These are phyloP conservation scores for Candida berthetii DNA, from an alignment of 805 yeast species.

Conservation along the genomic window DNA sequence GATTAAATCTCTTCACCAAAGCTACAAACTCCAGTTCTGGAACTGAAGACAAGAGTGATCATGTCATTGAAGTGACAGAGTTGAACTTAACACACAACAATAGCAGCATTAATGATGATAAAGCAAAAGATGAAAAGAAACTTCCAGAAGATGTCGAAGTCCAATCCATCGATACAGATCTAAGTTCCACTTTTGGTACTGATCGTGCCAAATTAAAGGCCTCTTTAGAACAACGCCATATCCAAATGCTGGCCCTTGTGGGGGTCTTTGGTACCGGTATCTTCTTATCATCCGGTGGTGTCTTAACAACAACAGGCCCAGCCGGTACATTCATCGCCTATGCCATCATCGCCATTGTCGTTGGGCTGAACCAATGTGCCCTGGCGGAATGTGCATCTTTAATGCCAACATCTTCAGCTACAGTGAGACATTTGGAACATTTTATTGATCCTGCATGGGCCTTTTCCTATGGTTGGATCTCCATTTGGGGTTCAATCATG, in stretches of 20 bases:
- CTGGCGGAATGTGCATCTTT: slow-evolving; percentile 31
- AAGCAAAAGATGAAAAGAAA: slow-evolving; percentile 11
- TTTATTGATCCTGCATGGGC: slow-evolving; percentile 38
- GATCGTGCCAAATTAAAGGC: slow-evolving; percentile 4
- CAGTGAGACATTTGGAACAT: slow-evolving; percentile 27
- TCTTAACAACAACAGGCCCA: slow-evolving; percentile 26
- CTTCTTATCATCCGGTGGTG: slow-evolving; percentile 30
- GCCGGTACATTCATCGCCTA: slow-evolving; percentile 29
- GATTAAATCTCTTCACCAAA: too few species aligned
- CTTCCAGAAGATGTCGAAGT: slow-evolving; percentile 15
- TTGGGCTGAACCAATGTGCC: slow-evolving; percentile 31
- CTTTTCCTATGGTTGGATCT: slow-evolving; percentile 38
- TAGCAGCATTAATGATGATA: too few species aligned
- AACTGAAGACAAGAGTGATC: too few species aligned
- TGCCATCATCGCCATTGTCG: slow-evolving; percentile 24
- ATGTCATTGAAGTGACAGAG: too few species aligned
- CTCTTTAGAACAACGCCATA: slow-evolving; percentile 22
- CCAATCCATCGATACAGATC: slow-evolving; percentile 6
- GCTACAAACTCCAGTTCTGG: too few species aligned
- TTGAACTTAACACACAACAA: too few species aligned
- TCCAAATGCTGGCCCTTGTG: slow-evolving; percentile 44
- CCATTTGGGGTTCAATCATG: slow-evolving; percentile 32
- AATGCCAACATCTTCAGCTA: slow-evolving; percentile 30
- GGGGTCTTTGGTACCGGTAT: slow-evolving; percentile 38
- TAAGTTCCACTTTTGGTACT: slow-evolving; percentile 6